Evolutionary conservation across 2,329 filamentous ascomycete species (phyloP).

Genomic region (Fusarium subglutinans): DNA sequence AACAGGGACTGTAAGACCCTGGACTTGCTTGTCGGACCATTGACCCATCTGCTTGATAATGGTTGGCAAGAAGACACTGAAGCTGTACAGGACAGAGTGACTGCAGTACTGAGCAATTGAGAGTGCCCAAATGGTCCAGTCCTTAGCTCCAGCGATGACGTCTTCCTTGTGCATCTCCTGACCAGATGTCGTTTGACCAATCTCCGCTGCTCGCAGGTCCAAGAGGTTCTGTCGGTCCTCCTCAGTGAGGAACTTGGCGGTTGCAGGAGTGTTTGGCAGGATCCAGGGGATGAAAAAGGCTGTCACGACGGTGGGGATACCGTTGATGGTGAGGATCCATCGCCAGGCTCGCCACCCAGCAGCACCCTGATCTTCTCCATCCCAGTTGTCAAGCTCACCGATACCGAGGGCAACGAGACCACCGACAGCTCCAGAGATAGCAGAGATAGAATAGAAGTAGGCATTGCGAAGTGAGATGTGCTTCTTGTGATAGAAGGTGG

Average conservation of each 20-base stretch:
- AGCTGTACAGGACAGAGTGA: conserved; percentile 74
- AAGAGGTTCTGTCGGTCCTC: conserved; percentile 59
- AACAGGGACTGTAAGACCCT: conserved; percentile 74
- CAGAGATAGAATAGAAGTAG: conserved; percentile 69
- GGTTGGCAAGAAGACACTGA: conserved; percentile 73
- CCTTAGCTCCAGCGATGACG: conserved; percentile 46
- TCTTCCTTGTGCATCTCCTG: conserved; percentile 43
- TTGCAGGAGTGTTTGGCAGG: conserved; percentile 67
- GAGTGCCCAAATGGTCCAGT: conserved; percentile 73
- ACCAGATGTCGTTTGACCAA: conserved; percentile 40
- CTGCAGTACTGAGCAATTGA: conserved; percentile 67
- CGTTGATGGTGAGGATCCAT: conserved; percentile 71
- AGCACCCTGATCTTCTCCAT: conserved; percentile 58
- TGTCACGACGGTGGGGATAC: conserved; percentile 56
- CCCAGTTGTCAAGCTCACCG: conserved; percentile 38
- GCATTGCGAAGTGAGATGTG: conserved; percentile 70
- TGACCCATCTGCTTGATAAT: conserved; percentile 71
- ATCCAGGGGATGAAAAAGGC: conserved; percentile 65
- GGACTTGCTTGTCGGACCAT: conserved; percentile 66
- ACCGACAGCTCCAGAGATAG: conserved; percentile 70
- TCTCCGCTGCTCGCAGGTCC: conserved; percentile 59
- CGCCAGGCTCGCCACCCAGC: conserved; percentile 69
- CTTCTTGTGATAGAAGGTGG: conserved; percentile 70
- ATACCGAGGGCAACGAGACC: conserved; percentile 73
- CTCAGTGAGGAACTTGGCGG: conserved; percentile 50